These are phyloP conservation scores for Gliomastix tumulicola DNA, from an alignment of 2,329 filamentous ascomycete genomes.

Conservation along the genomic window DNA sequence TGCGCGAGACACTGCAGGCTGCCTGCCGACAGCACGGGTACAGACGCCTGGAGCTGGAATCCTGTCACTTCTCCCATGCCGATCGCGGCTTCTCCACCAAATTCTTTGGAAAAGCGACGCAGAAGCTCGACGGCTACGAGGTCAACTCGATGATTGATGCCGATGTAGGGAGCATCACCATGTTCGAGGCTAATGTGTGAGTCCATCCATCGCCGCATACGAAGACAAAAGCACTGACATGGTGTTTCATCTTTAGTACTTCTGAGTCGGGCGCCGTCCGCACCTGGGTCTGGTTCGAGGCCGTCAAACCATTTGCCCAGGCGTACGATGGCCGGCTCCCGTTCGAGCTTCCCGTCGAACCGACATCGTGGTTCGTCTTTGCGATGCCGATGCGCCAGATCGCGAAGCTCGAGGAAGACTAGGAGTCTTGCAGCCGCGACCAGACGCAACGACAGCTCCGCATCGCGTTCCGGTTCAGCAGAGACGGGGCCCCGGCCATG, in stretches of 20 bases:
- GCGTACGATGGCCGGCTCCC: not conserved
- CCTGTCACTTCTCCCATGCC: not conserved
- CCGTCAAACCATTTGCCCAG: not conserved
- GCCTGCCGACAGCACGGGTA: not conserved
- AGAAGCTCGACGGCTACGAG: not conserved
- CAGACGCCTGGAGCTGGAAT: not conserved
- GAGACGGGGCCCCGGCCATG: conserved; percentile 13
- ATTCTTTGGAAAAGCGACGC: too few relatives aligned
- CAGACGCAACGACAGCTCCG: conserved; percentile 5
- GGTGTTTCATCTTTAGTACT: not conserved
- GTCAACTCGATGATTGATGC: not conserved
- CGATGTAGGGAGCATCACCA: not conserved
- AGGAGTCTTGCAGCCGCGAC: not conserved
- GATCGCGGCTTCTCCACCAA: too few relatives aligned
- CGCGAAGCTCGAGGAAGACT: not conserved
- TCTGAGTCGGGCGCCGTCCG: not conserved
- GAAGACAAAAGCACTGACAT: not conserved
- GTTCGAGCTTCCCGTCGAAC: not conserved
- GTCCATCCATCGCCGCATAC: not conserved
- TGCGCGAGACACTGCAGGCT: too few relatives aligned
- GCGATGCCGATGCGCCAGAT: not conserved
- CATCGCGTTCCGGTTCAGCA: conserved; percentile 11
- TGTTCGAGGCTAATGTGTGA: not conserved
- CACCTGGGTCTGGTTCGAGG: not conserved
- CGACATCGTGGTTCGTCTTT: not conserved